These are phyloP conservation scores for Phaeosphaeria sp. DNA, from an alignment of 2,329 filamentous ascomycete genomes.

Conservation along the genomic window DNA sequence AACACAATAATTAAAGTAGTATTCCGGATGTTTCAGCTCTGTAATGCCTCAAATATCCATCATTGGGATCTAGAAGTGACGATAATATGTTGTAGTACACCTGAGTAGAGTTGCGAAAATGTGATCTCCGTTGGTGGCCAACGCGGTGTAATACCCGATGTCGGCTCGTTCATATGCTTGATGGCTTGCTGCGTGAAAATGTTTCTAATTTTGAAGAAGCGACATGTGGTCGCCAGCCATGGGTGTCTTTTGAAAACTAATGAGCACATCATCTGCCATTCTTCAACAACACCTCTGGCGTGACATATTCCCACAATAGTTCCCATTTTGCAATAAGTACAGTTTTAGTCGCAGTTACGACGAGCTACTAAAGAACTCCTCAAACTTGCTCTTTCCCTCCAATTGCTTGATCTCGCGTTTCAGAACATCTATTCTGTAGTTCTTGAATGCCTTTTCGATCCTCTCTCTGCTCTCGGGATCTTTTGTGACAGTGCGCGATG, in stretches of 20 bases:
- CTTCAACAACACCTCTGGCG: background rate
- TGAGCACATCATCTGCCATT: background rate
- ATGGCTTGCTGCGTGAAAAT: background rate
- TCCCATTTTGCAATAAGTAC: background rate
- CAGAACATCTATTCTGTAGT: conserved; percentile 68
- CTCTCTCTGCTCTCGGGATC: conserved; percentile 62
- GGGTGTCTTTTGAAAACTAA: background rate
- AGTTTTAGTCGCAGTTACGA: too few relatives aligned
- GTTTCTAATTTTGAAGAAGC: background rate
- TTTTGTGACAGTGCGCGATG: conserved; percentile 58
- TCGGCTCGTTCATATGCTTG: background rate
- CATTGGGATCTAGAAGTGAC: too few relatives aligned
- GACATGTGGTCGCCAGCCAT: background rate
- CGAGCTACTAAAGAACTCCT: conserved; percentile 32
- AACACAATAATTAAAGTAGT: too few relatives aligned
- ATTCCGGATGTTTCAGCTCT: too few relatives aligned
- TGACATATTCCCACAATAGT: background rate
- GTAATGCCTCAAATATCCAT: too few relatives aligned
- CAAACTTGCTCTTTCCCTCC: conserved; percentile 52
- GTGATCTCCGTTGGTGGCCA: too few relatives aligned
- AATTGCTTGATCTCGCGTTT: conserved; percentile 64
- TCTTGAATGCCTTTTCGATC: conserved; percentile 68
- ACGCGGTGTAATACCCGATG: too few relatives aligned
- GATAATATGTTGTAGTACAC: too few relatives aligned
- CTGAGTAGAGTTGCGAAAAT: too few relatives aligned